Percentiles rank a stretch among this genome's conserved stretches.
Conservation (phyloP, 495 filamentous ascomycete species). For the Wilcoxina mikolae region DNA sequence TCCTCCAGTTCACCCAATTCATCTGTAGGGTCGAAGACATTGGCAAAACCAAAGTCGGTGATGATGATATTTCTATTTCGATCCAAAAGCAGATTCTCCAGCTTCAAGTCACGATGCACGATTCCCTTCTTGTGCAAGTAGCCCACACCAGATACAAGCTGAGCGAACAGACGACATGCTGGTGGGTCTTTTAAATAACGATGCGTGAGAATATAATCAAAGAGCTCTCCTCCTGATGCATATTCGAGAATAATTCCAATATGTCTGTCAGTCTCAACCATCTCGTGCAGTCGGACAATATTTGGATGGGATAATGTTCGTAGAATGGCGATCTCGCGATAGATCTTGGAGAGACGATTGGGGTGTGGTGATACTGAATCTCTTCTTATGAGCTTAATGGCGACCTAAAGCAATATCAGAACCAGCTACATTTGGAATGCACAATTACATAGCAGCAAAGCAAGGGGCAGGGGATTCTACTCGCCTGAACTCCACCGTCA, state of each 20-base stretch:
- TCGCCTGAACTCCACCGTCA: conserved; percentile 67
- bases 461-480: too few relatives aligned
- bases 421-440: conserved; percentile 1
- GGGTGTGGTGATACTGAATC: conserved; percentile 78
- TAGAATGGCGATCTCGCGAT: conserved; percentile 87
- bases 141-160: conserved; percentile 89
- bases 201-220: conserved; percentile 95
- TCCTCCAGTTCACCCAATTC: conserved; percentile 81
- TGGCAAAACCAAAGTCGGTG: conserved; percentile 97
- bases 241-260: conserved; percentile 99
- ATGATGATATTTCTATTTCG: conserved; percentile 98
- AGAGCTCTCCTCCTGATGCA: conserved; percentile 90
- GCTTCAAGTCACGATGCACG: conserved; percentile 91
- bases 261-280: conserved; percentile 91
- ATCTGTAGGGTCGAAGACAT: conserved; percentile 83
- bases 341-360: conserved; percentile 81
- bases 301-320: conserved; percentile 80
- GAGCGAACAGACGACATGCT: conserved; percentile 82
- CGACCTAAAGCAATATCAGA: conserved; percentile 46
- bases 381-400: conserved; percentile 92
- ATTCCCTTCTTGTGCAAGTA: conserved; percentile 99
- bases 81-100: conserved; percentile 92
- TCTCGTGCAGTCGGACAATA: conserved; percentile 92
- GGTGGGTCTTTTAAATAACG: conserved; percentile 87
- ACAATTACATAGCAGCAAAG: too few relatives aligned